Percentiles rank a stretch among this genome's conserved stretches.
These are phyloP conservation scores for Carex arenaria DNA, from an alignment of 202 grass and related monocot genomes.

Conservation along the genomic window DNA sequence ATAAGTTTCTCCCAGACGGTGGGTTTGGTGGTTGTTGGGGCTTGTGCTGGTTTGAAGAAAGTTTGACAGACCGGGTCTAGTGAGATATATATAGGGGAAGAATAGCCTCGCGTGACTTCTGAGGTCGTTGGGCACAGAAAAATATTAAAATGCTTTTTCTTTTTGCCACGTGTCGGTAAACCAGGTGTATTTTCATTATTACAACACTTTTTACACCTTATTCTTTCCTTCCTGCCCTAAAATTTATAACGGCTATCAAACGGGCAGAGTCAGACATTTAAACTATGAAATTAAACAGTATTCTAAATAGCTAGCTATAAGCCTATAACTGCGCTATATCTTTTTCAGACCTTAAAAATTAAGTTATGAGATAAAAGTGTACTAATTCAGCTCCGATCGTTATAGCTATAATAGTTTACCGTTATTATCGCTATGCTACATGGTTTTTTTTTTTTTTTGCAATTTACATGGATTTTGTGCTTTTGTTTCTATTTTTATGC, in stretches of 20 bases:
- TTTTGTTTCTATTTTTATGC: too few relatives aligned
- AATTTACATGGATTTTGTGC: too few relatives aligned
- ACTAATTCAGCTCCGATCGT: too few relatives aligned
- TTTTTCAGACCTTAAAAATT: too few relatives aligned
- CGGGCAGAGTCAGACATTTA: too few relatives aligned
- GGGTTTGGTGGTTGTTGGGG: conserved; percentile 18
- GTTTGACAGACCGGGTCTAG: background rate
- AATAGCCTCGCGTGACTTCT: background rate
- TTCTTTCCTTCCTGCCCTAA: background rate
- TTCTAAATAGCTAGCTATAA: too few relatives aligned
- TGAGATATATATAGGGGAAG: background rate
- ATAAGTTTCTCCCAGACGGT: background rate
- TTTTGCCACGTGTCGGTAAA: background rate
- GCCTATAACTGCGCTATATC: too few relatives aligned
- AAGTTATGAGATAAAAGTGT: too few relatives aligned
- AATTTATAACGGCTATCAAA: background rate
- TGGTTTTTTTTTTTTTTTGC: too few relatives aligned
- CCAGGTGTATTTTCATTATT: background rate
- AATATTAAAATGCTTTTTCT: background rate
- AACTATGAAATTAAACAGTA: too few relatives aligned
- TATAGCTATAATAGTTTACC: too few relatives aligned
- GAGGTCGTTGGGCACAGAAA: conserved; percentile 23
- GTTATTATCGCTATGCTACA: too few relatives aligned
- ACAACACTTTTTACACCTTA: background rate
- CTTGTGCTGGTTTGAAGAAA: background rate